phyloP scores from a whole-genome alignment of 73 alveolate genomes.

The Stentor coeruleus region DNA sequence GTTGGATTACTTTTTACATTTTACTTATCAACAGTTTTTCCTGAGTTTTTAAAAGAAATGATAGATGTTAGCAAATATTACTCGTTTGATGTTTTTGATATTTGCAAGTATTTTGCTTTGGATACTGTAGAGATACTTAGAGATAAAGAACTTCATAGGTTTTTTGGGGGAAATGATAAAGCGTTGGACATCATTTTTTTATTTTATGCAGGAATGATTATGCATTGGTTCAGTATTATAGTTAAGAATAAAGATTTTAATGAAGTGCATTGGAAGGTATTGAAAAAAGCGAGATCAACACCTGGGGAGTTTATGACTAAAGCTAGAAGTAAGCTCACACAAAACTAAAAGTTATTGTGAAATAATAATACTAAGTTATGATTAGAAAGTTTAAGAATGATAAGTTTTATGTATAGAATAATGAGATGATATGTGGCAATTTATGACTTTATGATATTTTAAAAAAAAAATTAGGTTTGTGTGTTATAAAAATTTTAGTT shows the following conservation, averaged over 20 bases:
- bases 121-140: not conserved
- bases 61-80: not conserved
- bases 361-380: no score
- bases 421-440: no score
- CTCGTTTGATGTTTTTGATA: not conserved
- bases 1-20: not conserved
- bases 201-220: not conserved
- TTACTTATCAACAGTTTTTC: not conserved
- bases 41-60: not conserved
- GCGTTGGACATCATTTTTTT: not conserved
- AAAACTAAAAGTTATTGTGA: no score
- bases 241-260: not conserved
- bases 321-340: no score
- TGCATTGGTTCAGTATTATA: not conserved
- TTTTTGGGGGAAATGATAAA: not conserved
- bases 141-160: not conserved
- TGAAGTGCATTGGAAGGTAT: not conserved
- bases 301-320: no score
- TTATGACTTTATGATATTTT: no score
- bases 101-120: not conserved
- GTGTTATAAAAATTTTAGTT: no score
- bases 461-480: no score
- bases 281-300: not conserved
- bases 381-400: no score
- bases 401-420: no score